phyloP scores from a whole-genome alignment of 495 filamentous ascomycete species.

The Letharia lupina region DNA sequence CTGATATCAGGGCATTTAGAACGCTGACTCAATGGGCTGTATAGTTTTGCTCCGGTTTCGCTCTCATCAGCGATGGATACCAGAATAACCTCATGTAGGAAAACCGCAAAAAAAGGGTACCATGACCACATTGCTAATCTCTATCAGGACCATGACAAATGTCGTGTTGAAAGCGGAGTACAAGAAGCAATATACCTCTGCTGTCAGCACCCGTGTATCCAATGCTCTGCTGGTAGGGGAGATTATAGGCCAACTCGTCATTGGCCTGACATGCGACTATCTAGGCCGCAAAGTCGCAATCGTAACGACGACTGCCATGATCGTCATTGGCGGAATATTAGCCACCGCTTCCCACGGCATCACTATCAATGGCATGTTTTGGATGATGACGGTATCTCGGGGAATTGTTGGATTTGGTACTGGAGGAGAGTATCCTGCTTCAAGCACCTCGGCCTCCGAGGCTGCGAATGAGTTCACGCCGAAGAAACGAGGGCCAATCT shows the following conservation, averaged over 20 bases:
- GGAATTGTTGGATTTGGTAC: slow-evolving; percentile 47
- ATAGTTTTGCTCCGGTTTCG: slow-evolving; percentile 39
- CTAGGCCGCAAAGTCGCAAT: slow-evolving; percentile 46
- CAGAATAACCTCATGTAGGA: slow-evolving; percentile 43
- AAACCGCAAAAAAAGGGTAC: neutral
- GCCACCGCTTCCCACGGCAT: slow-evolving; percentile 42
- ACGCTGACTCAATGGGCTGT: neutral
- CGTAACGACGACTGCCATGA: slow-evolving; percentile 42
- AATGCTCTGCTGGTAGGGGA: slow-evolving; percentile 48
- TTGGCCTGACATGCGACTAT: slow-evolving; percentile 46
- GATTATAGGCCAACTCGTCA: slow-evolving; percentile 43
- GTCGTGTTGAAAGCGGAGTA: slow-evolving; percentile 43
- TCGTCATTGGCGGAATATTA: slow-evolving; percentile 44
- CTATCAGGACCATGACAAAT: slow-evolving; percentile 38
- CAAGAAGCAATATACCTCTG: slow-evolving; percentile 37
- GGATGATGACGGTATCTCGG: slow-evolving; percentile 48
- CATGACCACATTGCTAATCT: slow-evolving; percentile 13
- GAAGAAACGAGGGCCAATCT: slow-evolving; percentile 41
- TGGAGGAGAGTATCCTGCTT: slow-evolving; percentile 43
- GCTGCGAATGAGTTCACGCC: slow-evolving; percentile 41
- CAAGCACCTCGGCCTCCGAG: slow-evolving; percentile 39
- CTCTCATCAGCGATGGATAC: slow-evolving; percentile 47
- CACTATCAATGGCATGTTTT: slow-evolving; percentile 44
- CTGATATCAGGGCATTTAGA: no score
- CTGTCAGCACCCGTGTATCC: slow-evolving; percentile 41